Conservation (phyloP, 495 filamentous ascomycete species). For the Talaromyces ruber region DNA sequence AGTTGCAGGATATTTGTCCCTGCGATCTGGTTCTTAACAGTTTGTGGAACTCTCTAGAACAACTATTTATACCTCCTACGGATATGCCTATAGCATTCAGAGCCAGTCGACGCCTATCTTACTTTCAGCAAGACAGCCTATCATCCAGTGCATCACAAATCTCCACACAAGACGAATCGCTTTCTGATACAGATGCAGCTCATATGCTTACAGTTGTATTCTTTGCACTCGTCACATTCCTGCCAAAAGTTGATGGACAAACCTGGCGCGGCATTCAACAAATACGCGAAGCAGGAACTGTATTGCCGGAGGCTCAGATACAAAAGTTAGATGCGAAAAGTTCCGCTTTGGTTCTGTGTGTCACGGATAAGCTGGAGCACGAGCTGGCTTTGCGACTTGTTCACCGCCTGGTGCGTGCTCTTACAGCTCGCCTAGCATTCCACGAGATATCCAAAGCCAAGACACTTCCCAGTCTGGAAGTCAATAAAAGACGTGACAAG, state of each 20-base stretch:
- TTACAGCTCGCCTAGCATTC: conserved; percentile 44
- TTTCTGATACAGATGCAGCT: conserved; percentile 48
- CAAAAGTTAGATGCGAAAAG: conserved; percentile 21
- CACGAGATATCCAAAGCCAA: conserved; percentile 42
- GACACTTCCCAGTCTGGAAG: conserved; percentile 21
- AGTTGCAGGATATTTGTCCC: conserved; percentile 30
- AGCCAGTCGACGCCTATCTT: conserved; percentile 27
- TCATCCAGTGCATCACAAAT: conserved; percentile 19
- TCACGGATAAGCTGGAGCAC: conserved; percentile 50
- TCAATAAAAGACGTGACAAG: conserved; percentile 19
- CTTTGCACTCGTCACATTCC: conserved; percentile 45
- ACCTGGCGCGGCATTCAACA: conserved; percentile 43
- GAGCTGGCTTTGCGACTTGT: conserved; percentile 50
- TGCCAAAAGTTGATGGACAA: conserved; percentile 34
- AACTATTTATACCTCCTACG: conserved; percentile 57
- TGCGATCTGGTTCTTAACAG: conserved; percentile 60
- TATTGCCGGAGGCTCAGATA: conserved; percentile 38
- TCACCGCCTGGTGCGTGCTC: conserved; percentile 43
- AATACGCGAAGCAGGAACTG: conserved; percentile 44
- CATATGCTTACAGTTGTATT: conserved; percentile 47
- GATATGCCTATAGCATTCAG: conserved; percentile 34
- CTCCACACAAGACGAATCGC: conserved; percentile 19
- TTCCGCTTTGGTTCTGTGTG: conserved; percentile 23
- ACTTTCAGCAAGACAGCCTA: conserved; percentile 19
- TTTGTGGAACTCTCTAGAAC: conserved; percentile 64